These are phyloP conservation scores for Artemisia tridentata DNA, from an alignment of 129 eudicot species.

Conservation along the genomic window DNA sequence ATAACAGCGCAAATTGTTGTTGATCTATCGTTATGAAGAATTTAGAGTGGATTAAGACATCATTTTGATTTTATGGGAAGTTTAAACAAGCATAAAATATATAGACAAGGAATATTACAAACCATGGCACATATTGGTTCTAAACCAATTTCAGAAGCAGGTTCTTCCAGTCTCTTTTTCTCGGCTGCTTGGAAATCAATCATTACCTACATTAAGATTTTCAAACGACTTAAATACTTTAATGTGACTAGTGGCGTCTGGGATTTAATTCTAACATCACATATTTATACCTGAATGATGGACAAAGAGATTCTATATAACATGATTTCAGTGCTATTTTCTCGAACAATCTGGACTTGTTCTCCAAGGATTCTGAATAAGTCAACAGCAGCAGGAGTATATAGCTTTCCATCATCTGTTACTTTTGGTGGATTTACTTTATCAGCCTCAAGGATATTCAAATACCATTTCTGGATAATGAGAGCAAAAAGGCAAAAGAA, in stretches of 20 bases:
- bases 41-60: constrained; percentile 6
- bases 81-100: constrained; percentile 3
- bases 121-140: constrained; percentile 98
- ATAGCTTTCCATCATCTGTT: constrained; percentile 93
- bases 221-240: constrained; percentile 7
- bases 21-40: constrained; percentile 51
- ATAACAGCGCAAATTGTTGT: constrained; percentile 90
- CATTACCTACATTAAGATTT: constrained; percentile 60
- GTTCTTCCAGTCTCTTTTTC: constrained; percentile 85
- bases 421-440: constrained; percentile 89
- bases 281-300: constrained; percentile 71
- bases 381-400: constrained; percentile 98
- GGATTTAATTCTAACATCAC: not conserved
- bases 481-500: constrained; percentile 3
- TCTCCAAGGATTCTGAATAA: constrained; percentile 93
- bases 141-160: constrained; percentile 96
- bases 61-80: not conserved
- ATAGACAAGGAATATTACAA: constrained; percentile 18
- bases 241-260: not conserved
- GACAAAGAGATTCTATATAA: constrained; percentile 92
- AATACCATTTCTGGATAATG: constrained; percentile 82
- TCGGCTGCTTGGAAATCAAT: constrained; percentile 93
- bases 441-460: constrained; percentile 95
- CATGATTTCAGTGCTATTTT: constrained; percentile 97
- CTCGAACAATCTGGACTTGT: constrained; percentile 95